phyloP scores from a whole-genome alignment of 192 early-diverging fungal genomes.

The Pilobolus umbonatus region DNA sequence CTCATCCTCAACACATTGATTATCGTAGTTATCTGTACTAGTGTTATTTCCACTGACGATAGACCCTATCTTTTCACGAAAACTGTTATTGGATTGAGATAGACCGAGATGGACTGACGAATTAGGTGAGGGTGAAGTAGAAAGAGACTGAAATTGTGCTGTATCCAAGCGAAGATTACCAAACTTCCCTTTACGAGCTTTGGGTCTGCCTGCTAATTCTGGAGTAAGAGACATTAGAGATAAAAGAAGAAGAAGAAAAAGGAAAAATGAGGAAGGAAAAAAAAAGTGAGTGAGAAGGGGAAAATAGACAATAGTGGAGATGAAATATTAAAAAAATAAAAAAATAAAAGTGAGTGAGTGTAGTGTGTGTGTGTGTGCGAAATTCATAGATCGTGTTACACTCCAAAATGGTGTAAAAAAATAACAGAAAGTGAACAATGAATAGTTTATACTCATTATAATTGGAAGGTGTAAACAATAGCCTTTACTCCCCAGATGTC shows the following conservation, averaged over 20 bases:
- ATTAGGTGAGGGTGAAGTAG: conserved; percentile 1
- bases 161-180: conserved; percentile 8
- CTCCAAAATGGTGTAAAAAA: not conserved
- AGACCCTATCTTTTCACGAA: conserved; percentile 20
- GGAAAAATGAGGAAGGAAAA: not conserved
- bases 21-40: not conserved
- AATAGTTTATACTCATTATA: too few species aligned
- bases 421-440: too few species aligned
- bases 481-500: too few species aligned
- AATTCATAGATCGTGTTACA: not conserved
- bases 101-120: not conserved
- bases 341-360: too few species aligned
- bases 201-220: not conserved
- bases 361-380: too few species aligned
- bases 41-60: conserved; percentile 18
- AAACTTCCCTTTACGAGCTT: conserved; percentile 13
- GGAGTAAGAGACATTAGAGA: conserved; percentile 3
- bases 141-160: not conserved
- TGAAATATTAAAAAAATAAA: too few species aligned
- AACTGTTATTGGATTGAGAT: conserved; percentile 3
- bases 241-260: not conserved
- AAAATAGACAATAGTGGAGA: not conserved
- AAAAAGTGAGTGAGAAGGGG: not conserved
- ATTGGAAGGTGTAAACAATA: too few species aligned
- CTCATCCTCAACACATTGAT: conserved; percentile 10